Evolutionary conservation across 2,329 filamentous ascomycete genomes (phyloP).

Genomic region (Chrysoporthe austroafricana): DNA sequence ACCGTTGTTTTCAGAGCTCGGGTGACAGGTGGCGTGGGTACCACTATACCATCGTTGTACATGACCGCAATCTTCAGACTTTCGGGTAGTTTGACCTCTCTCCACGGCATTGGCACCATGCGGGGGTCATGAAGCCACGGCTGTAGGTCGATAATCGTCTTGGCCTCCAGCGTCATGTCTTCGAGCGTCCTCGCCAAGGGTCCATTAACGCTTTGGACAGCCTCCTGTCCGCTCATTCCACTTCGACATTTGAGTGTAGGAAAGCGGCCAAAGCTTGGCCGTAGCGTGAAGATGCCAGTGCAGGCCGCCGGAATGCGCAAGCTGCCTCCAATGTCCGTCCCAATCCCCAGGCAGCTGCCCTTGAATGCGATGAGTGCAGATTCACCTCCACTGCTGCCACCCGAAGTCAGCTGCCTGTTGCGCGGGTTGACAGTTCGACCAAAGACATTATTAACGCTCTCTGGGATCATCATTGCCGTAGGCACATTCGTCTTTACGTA

Average conservation of each 20-base stretch:
- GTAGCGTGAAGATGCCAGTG: slow-evolving; percentile 60
- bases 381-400: slow-evolving; percentile 71
- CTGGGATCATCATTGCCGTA: slow-evolving; percentile 69
- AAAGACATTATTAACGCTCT: slow-evolving; percentile 67
- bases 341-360: slow-evolving; percentile 64
- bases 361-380: slow-evolving; percentile 62
- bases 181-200: slow-evolving; percentile 61
- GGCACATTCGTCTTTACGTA: slow-evolving; percentile 63
- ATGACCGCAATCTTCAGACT: slow-evolving; percentile 63
- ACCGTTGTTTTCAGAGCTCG: slow-evolving; percentile 56
- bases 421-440: slow-evolving; percentile 66
- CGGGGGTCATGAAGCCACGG: slow-evolving; percentile 63
- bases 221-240: slow-evolving; percentile 67
- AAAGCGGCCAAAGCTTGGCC: slow-evolving; percentile 62
- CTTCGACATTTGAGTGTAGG: slow-evolving; percentile 57
- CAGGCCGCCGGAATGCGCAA: slow-evolving; percentile 59
- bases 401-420: slow-evolving; percentile 62
- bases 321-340: slow-evolving; percentile 66
- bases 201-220: slow-evolving; percentile 66
- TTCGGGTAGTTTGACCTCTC: slow-evolving; percentile 38
- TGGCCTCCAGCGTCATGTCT: slow-evolving; percentile 60
- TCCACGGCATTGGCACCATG: slow-evolving; percentile 64
- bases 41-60: slow-evolving; percentile 67
- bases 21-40: slow-evolving; percentile 67
- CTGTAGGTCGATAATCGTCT: slow-evolving; percentile 51